Percentiles rank a stretch among this genome's conserved stretches.
phyloP scores from a whole-genome alignment of 2,329 filamentous ascomycete species.

The Aspergillus costaricaensis region DNA sequence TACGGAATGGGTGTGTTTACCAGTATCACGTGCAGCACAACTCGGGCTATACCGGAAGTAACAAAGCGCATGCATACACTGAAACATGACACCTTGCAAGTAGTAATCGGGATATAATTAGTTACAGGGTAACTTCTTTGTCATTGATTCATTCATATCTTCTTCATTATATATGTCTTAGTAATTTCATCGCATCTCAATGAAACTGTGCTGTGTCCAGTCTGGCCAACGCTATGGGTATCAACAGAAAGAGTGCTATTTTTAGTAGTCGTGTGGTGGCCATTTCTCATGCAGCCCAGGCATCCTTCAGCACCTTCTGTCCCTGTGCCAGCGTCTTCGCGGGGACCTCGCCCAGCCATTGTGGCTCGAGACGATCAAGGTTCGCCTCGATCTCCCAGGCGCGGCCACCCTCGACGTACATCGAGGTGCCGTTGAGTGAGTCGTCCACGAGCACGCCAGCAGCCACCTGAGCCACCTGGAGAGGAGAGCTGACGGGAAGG shows the following conservation, averaged over 20 bases:
- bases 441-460: constrained; percentile 39
- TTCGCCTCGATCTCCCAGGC: constrained; percentile 50
- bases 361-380: constrained; percentile 42
- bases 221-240: constrained; percentile 11
- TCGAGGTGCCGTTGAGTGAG: constrained; percentile 42
- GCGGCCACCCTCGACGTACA: constrained; percentile 48
- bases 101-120: too few relatives aligned
- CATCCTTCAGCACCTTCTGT: constrained; percentile 35
- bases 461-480: constrained; percentile 45
- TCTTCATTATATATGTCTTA: not conserved
- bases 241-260: not conserved
- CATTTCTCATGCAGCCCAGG: constrained; percentile 18
- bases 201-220: not conserved
- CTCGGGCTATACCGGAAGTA: too few relatives aligned
- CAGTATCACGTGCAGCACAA: too few relatives aligned
- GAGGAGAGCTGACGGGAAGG: constrained; percentile 43
- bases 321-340: constrained; percentile 38
- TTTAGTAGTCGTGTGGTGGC: not conserved
- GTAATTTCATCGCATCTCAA: too few relatives aligned
- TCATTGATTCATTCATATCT: too few relatives aligned
- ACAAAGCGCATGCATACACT: too few relatives aligned
- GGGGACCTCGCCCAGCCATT: constrained; percentile 48
- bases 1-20: too few relatives aligned
- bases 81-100: too few relatives aligned
- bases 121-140: too few relatives aligned